Evolutionary conservation across 2,329 filamentous ascomycete species (phyloP), one percentile per base, ranked within the genome.

Genomic region (Sarocladium oryzae): DNA sequence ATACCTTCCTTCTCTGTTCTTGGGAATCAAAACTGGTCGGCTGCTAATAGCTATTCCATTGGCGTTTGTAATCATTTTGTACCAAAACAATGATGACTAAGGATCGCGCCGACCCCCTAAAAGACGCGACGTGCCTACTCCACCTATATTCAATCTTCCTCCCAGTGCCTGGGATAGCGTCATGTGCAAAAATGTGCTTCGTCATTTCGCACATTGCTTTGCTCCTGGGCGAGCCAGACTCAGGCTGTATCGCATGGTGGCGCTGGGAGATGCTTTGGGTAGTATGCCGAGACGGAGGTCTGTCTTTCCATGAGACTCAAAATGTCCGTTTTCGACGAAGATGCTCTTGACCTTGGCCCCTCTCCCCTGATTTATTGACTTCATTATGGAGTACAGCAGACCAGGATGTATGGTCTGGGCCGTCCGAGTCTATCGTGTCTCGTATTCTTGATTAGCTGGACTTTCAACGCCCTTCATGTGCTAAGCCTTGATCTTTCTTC

Each of bases 401-500:
- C n/a, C n/a, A n/a, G 30, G 30, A 32, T 32, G 30, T 32, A 15
- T 8, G 15, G 15, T 32, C 30, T 32, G 30, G n/a, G n/a, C n/a
- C n/a, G n/a, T n/a, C n/a, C n/a, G n/a, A n/a, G n/a, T n/a, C n/a
- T n/a, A n/a, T n/a, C n/a, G n/a, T n/a, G n/a, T n/a, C n/a, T n/a
- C n/a, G n/a, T n/a, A n/a, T n/a, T n/a, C n/a, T n/a, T n/a, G n/a
- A 32, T 8, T 15, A 15, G 8, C 30, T 8, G 30, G 30, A 32
- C 30, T 15, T 32, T 32, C 30, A n/a, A n/a, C n/a, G n/a, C n/a
- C n/a, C n/a, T 21, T 48, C 30, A 49, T n/a, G 33, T 49, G 33
- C 46, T 49, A 13, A 49, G 33, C 2, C 46, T 30, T 36, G 46
- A 49, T n/a, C 46, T 21, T n/a, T 67, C 68, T 37, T 70, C 72